These are phyloP conservation scores for Lagenidium sp. DNA, from an alignment of 352 stramenopile genomes.

Conservation along the genomic window DNA sequence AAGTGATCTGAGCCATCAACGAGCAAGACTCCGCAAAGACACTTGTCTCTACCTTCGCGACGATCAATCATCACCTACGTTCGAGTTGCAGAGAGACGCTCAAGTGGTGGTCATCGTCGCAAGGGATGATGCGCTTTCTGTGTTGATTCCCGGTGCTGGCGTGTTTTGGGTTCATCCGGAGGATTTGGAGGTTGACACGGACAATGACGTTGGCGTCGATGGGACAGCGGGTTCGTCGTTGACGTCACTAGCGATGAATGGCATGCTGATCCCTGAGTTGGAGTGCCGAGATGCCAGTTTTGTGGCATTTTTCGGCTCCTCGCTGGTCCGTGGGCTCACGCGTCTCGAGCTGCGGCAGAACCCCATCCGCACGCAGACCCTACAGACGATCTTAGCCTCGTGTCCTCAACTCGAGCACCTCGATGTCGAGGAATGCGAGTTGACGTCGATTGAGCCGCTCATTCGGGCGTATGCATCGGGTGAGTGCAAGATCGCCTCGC, in stretches of 20 bases:
- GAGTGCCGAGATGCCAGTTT: constrained; percentile 2
- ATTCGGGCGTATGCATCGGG: constrained; percentile 12
- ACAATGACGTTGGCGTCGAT: not conserved
- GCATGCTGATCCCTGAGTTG: constrained; percentile 10
- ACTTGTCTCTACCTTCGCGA: too few relatives aligned
- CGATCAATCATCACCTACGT: too few relatives aligned
- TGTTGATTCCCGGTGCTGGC: constrained; percentile 29
- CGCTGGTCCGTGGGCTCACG: constrained; percentile 8
- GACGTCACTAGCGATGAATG: constrained; percentile 22
- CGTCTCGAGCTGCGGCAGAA: constrained; percentile 25
- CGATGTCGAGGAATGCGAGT: constrained; percentile 28
- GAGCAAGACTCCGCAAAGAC: too few relatives aligned
- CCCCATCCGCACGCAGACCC: constrained; percentile 6
- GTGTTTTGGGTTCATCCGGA: constrained; percentile 19
- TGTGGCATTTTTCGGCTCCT: not conserved
- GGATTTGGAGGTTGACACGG: not conserved
- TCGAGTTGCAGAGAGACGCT: not conserved
- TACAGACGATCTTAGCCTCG: constrained; percentile 17
- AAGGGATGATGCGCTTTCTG: too few relatives aligned
- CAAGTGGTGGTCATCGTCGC: too few relatives aligned
- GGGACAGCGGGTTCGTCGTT: not conserved
- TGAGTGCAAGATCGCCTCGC: constrained; percentile 14
- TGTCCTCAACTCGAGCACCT: constrained; percentile 25
- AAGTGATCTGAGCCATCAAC: too few relatives aligned
- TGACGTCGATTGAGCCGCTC: constrained; percentile 21